A percentile compares a stretch with the other conserved stretches of the same genome.
Evolutionary conservation across 2,329 filamentous ascomycete species (phyloP).

Genomic region (Acrocalymma vagum): DNA sequence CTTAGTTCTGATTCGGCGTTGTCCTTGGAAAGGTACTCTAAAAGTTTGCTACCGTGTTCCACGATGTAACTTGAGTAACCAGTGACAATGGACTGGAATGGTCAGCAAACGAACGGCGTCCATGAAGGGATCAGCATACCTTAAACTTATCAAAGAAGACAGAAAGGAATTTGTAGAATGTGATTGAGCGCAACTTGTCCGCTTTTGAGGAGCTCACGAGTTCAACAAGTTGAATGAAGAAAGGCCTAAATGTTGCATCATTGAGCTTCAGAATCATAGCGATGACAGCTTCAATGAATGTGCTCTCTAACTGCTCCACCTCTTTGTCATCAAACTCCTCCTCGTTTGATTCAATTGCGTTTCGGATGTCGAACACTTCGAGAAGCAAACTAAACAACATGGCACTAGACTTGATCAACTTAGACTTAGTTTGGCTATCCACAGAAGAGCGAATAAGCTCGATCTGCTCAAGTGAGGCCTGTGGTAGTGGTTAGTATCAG

Average conservation of each 20-base stretch:
- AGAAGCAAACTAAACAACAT: constrained; percentile 70
- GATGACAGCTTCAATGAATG: constrained; percentile 75
- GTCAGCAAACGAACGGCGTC: constrained; percentile 22
- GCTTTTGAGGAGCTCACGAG: constrained; percentile 62
- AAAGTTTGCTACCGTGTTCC: constrained; percentile 74
- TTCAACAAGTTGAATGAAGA: constrained; percentile 86
- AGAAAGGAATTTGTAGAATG: constrained; percentile 81
- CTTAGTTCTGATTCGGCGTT: constrained; percentile 68
- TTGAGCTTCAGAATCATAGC: constrained; percentile 98
- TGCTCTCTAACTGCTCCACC: constrained; percentile 68
- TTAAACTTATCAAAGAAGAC: constrained; percentile 86
- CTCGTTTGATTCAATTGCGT: constrained; percentile 42
- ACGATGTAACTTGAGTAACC: constrained; percentile 87
- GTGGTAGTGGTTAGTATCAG: constrained; percentile 11
- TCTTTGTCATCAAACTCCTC: constrained; percentile 59
- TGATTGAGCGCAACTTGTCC: constrained; percentile 66
- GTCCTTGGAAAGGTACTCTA: constrained; percentile 53
- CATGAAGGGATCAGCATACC: constrained; percentile 43
- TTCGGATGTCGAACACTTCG: constrained; percentile 70
- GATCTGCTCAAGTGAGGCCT: constrained; percentile 68
- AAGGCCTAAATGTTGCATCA: constrained; percentile 88
- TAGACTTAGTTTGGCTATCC: constrained; percentile 79
- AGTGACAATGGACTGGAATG: constrained; percentile 79
- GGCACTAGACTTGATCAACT: constrained; percentile 77
- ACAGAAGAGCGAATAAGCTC: constrained; percentile 75